phyloP scores from a whole-genome alignment of 768 basidiomycete genomes.

The Collybia sordida region DNA sequence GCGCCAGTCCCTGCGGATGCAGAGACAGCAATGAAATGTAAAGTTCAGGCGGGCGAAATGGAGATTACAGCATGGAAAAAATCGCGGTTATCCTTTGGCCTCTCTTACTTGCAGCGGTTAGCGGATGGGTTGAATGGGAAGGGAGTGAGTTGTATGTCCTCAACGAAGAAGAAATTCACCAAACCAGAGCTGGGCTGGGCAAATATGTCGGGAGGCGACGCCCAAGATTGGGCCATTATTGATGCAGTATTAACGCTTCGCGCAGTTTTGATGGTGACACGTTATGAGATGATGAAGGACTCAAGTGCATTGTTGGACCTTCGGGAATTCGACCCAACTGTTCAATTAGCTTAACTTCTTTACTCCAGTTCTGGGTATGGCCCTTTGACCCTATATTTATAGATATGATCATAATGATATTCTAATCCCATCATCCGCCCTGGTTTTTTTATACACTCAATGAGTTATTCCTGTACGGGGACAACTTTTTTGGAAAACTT shows the following conservation, averaged over 20 bases:
- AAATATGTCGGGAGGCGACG: conserved; percentile 3
- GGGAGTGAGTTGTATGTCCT: conserved; percentile 9
- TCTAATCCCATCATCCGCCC: too few relatives aligned
- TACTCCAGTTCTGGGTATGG: too few relatives aligned
- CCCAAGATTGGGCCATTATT: conserved; percentile 7
- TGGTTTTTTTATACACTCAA: too few relatives aligned
- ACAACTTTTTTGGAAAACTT: too few relatives aligned
- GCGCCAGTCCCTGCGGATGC: conserved; percentile 11
- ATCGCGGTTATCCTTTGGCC: conserved; percentile 3
- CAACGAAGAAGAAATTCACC: not conserved
- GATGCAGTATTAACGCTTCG: conserved; percentile 12
- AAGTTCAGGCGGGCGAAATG: not conserved
- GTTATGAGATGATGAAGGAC: conserved; percentile 12
- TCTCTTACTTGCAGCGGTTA: conserved; percentile 6
- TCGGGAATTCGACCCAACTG: conserved; percentile 11
- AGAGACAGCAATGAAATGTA: not conserved
- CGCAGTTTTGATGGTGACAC: conserved; percentile 10
- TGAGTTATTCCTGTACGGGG: too few relatives aligned
- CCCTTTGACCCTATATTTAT: too few relatives aligned
- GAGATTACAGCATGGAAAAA: conserved; percentile 4
- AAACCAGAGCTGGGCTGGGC: conserved; percentile 4
- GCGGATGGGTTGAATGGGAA: conserved; percentile 6
- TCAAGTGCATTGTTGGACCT: conserved; percentile 8
- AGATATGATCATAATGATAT: too few relatives aligned
- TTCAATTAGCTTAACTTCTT: conserved; percentile 8